A percentile compares a stretch with the other conserved stretches of the same genome.
These are phyloP conservation scores for Daldinia childiae DNA, from an alignment of 495 filamentous ascomycete genomes.

Conservation along the genomic window DNA sequence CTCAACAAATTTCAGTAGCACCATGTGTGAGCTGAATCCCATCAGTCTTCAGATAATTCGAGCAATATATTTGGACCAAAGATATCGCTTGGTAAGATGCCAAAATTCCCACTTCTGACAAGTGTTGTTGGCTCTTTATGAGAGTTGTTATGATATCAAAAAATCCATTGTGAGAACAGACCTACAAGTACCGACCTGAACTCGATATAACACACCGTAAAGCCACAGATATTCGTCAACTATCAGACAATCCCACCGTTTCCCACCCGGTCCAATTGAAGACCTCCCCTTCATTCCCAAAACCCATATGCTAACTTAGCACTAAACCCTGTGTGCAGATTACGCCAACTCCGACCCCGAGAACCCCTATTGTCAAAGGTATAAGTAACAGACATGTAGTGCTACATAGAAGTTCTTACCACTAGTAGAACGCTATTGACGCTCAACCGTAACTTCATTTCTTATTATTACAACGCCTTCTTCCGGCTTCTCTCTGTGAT, in stretches of 20 bases:
- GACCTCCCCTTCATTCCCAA: background rate
- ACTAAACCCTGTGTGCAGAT: background rate
- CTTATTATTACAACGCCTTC: constrained; percentile 2
- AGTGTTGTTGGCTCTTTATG: background rate
- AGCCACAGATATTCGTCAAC: background rate
- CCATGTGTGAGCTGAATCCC: background rate
- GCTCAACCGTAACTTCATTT: background rate
- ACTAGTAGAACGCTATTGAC: background rate
- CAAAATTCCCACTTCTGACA: background rate
- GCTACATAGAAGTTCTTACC: background rate
- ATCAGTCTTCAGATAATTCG: background rate
- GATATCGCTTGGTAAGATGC: background rate
- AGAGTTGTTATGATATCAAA: background rate
- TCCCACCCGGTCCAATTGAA: background rate
- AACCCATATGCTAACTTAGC: background rate
- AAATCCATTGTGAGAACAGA: background rate
- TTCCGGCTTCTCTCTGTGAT: background rate
- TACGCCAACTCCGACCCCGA: background rate
- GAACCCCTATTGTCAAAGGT: background rate
- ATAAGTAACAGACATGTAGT: background rate
- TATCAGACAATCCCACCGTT: background rate
- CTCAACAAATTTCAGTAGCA: too few species aligned
- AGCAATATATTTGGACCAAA: too few species aligned
- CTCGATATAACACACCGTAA: background rate
- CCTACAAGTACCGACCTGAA: background rate